Percentiles rank a stretch among this genome's conserved stretches.
Evolutionary conservation across 2,329 filamentous ascomycete species (phyloP).

Genomic region (Lomentospora prolificans): DNA sequence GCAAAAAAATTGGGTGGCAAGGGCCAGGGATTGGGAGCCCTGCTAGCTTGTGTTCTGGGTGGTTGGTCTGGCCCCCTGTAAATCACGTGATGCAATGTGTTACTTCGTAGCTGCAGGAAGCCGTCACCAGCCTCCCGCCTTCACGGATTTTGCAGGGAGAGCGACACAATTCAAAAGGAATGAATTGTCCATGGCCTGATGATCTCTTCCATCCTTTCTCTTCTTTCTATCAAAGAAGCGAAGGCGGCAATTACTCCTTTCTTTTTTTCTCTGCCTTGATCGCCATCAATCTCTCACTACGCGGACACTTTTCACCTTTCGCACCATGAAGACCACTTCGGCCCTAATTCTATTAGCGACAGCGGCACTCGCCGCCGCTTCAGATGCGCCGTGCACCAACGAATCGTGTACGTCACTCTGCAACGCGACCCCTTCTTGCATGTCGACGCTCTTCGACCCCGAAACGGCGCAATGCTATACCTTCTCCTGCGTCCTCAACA

Average conservation of each 20-base stretch:
- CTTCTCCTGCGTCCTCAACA: conserved; percentile 7
- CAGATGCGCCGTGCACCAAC: conserved; percentile 7
- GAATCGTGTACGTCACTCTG: conserved; percentile 7
- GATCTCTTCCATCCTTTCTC: background rate
- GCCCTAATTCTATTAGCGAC: background rate
- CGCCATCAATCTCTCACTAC: background rate
- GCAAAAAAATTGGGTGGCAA: background rate
- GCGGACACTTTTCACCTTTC: too few relatives aligned
- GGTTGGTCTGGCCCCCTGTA: background rate
- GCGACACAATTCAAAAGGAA: background rate
- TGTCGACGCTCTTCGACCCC: conserved; percentile 8
- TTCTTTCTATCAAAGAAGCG: background rate
- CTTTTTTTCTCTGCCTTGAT: background rate
- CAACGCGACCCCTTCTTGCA: conserved; percentile 1
- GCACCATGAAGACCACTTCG: background rate
- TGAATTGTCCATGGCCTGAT: background rate
- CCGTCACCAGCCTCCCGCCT: background rate
- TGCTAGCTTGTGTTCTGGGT: background rate
- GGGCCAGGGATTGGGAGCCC: too few relatives aligned
- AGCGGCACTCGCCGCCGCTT: background rate
- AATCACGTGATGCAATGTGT: background rate
- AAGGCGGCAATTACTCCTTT: background rate
- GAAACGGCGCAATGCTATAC: conserved; percentile 4
- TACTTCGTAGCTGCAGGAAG: background rate
- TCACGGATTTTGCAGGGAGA: background rate